phyloP scores from a whole-genome alignment of 2,329 filamentous ascomycete species.

The Colletotrichum simmondsii region DNA sequence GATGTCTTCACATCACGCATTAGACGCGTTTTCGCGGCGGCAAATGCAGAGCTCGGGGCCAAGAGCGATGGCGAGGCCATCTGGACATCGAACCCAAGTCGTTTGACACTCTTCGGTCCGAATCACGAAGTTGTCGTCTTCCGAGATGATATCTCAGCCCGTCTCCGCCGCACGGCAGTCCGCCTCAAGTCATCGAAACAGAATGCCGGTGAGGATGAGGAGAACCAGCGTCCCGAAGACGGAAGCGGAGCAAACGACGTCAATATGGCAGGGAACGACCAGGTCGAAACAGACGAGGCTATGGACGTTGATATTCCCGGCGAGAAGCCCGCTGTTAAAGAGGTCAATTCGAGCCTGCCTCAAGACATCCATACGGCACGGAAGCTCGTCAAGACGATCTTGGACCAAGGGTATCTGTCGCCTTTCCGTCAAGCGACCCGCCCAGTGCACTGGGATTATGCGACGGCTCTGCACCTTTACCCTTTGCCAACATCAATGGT shows the following conservation, averaged over 20 bases:
- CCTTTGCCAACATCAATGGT: conserved; percentile 88
- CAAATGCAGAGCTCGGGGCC: conserved; percentile 73
- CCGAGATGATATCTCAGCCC: conserved; percentile 84
- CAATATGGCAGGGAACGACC: conserved; percentile 44
- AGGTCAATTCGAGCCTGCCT: conserved; percentile 43
- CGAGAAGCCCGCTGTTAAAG: conserved; percentile 18
- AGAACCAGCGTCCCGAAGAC: conserved; percentile 34
- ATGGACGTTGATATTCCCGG: conserved; percentile 58
- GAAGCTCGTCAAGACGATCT: conserved; percentile 87
- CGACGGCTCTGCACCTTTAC: conserved; percentile 81
- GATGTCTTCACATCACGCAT: conserved; percentile 91
- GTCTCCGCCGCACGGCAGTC: conserved; percentile 81
- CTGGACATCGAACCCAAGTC: conserved; percentile 89
- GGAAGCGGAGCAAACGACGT: conserved; percentile 39
- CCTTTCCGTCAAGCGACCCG: conserved; percentile 85
- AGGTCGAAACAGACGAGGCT: conserved; percentile 37
- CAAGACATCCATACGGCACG: conserved; percentile 71
- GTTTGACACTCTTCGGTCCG: conserved; percentile 86
- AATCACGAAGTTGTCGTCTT: conserved; percentile 89
- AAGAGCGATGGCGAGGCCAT: conserved; percentile 74
- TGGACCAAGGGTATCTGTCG: conserved; percentile 89
- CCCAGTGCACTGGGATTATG: conserved; percentile 92
- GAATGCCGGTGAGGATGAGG: conserved; percentile 45
- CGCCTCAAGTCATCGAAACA: conserved; percentile 65
- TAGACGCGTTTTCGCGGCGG: conserved; percentile 80